Evolutionary conservation across 129 eudicot genomes (phyloP), one percentile per base, ranked within the genome.

Genomic region (Artemisia tridentata): DNA sequence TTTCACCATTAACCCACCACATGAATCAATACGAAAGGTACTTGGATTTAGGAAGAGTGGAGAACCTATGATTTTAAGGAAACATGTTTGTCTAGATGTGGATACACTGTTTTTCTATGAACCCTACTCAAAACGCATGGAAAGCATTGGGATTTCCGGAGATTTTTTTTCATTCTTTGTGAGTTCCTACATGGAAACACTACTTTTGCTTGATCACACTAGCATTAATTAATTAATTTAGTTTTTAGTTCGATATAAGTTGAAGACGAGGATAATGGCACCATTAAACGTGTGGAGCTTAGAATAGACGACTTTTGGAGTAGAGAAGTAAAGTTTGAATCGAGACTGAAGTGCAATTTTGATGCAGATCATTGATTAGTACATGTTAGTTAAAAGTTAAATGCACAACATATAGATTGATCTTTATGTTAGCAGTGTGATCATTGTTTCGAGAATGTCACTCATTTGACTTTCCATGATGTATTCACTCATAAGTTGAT

Each of bases 21-120:
- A 14, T 41, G 68, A 9, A 15, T n/a, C 12, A 8, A 11, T 63
- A 11, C 45, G 14, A 55, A 7, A 75, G 34, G 55, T 11, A 34
- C 54, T 82, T 18, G 29, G 75, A 46, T 82, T 85, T 79, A 68
- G 76, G 61, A 75, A 79, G 61, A 79, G 57, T 7, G 86, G 84
- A 55, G 50, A 72, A 61, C n/a, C 47, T 14, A 27, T 29, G 1
- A 15, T 61, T 27, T 6, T 5, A 31, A 31, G 41, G 6, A 31
- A 31, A 31, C 41, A 31, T 31, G 41, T 31, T 31, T 31, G 41
- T 31, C 41, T 31, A 4, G 41, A 5, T 31, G 41, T 31, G 41
- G 41, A 31, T 31, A 31, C 41, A 31, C 41, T 31, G 41, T 31
- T 31, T 31, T 5, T 31, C 41, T 31, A 31, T 31, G 41, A 64